Base-by-base conservation (phyloP, 169 alveolate genomes). In the Plasmodium knowlesi region DNA sequence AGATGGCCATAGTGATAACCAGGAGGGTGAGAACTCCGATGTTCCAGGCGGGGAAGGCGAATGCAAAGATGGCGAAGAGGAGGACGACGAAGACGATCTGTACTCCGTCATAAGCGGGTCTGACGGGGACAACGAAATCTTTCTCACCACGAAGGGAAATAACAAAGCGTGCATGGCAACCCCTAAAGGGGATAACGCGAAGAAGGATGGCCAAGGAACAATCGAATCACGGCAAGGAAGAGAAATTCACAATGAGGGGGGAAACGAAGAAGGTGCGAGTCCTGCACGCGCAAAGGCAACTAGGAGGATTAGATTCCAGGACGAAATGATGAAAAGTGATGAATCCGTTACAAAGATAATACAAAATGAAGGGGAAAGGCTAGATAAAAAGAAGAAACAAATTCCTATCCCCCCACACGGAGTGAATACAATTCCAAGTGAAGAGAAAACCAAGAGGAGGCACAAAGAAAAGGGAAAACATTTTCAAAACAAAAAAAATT, bases 81-180 rank as follows among this genome's bases (percentile, higher is more conserved):
- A 80, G 1, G 54, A 53, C 34, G 61, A 85, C 16, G 85, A 54
- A 2, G 93, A 86, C 43, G 93, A 86, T 43, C 85, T 86, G 19
- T 86, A 76, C 43, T 86, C 93, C 19, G 93, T 86, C 41, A 86
- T 86, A 19, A 86, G 93, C 71, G 93, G 93, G 6, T 54, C 86
- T 28, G 93, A 86, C 43, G 30, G 32, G 61, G 84, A 78, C 30
- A 54, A 86, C 70, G 80, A 53, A 4, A 46, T 32, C 5, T 19
- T 85, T 16, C 8, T 14, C 54, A 76, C 76, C 70, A 71, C 22
- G 22, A 0, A 54, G 32, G 71, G 12, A 12, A 54, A 34, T 54
- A 30, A 8, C 6, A n/a, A 25, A 6, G 37, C 32, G n/a, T 22
- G 25, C 70, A 82, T 82, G 16, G 71, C n/a, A 14, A 19, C 16